These are phyloP conservation scores for Steccherinum ochraceum DNA, from an alignment of 768 basidiomycete genomes.

Conservation along the genomic window DNA sequence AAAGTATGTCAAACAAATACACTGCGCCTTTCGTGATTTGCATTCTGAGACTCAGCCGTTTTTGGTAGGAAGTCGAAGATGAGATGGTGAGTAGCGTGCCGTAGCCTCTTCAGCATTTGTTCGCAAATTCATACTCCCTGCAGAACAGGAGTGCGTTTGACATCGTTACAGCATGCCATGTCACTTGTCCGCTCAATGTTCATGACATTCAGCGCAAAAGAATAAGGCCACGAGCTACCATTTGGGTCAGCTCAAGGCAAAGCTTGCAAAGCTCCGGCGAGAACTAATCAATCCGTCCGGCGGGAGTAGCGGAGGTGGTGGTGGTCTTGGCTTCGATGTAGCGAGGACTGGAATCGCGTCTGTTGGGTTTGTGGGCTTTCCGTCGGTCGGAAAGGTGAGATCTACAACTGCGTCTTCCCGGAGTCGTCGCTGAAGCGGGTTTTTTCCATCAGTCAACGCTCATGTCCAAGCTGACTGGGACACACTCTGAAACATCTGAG, in stretches of 20 bases:
- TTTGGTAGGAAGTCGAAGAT: constrained; percentile 83
- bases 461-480: constrained; percentile 95
- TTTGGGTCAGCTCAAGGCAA: constrained; percentile 94
- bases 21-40: too few relatives aligned
- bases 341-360: constrained; percentile 97
- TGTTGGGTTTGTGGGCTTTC: constrained; percentile 89
- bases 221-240: constrained; percentile 97
- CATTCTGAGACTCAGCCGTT: constrained; percentile 12
- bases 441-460: constrained; percentile 66
- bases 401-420: not conserved
- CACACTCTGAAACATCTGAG: constrained; percentile 91
- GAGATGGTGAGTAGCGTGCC: constrained; percentile 70
- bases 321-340: constrained; percentile 94
- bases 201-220: constrained; percentile 67
- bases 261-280: constrained; percentile 92
- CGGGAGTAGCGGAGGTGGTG: constrained; percentile 81
- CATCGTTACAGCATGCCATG: constrained; percentile 7
- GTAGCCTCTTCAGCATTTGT: not conserved
- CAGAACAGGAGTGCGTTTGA: constrained; percentile 71
- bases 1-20: constrained; percentile 62
- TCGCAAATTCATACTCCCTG: constrained; percentile 5
- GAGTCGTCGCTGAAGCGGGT: constrained; percentile 6
- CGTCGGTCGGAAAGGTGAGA: constrained; percentile 87
- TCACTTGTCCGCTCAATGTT: constrained; percentile 10
- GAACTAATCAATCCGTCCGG: constrained; percentile 80